Percentiles rank a stretch among this genome's conserved stretches.
phyloP scores from a whole-genome alignment of 202 grass and related monocot genomes.

The Eragrostis tef region DNA sequence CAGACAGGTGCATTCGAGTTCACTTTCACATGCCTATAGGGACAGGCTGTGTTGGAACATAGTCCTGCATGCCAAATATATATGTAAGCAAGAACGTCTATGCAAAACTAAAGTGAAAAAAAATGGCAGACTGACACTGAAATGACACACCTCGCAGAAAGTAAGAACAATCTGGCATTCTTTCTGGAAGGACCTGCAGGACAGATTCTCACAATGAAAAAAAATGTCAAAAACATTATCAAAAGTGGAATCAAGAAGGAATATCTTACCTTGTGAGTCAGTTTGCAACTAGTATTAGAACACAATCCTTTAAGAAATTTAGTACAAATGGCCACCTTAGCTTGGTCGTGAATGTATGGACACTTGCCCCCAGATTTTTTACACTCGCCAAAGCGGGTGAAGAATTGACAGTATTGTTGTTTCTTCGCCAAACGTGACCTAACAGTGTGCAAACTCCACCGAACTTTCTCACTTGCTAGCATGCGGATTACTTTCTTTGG shows the following conservation, averaged over 20 bases:
- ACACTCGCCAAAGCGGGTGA: conserved; percentile 86
- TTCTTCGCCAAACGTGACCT: conserved; percentile 77
- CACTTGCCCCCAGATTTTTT: conserved; percentile 72
- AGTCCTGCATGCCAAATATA: conserved; percentile 59
- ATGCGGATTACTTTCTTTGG: conserved; percentile 85
- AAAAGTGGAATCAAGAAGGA: conserved; percentile 48
- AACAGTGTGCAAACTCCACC: conserved; percentile 91
- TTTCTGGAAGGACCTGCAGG: conserved; percentile 79
- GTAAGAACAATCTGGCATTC: conserved; percentile 99
- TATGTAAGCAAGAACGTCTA: conserved; percentile 34
- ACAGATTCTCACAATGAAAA: conserved; percentile 55
- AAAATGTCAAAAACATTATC: conserved; percentile 38
- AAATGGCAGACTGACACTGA: conserved; percentile 29
- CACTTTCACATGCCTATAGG: conserved; percentile 91
- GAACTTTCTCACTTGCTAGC: conserved; percentile 91
- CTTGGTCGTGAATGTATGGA: conserved; percentile 78
- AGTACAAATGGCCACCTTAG: conserved; percentile 97
- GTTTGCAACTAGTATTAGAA: conserved; percentile 74
- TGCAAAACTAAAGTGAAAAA: conserved; percentile 23
- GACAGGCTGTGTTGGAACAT: conserved; percentile 75
- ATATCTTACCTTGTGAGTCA: conserved; percentile 81
- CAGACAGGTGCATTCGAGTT: conserved; percentile 70
- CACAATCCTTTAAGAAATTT: conserved; percentile 89
- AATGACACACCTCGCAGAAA: conserved; percentile 72
- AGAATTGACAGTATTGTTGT: conserved; percentile 86